phyloP scores from a whole-genome alignment of 1,284 basidiomycete genomes.

The Ustilago cynodontis region DNA sequence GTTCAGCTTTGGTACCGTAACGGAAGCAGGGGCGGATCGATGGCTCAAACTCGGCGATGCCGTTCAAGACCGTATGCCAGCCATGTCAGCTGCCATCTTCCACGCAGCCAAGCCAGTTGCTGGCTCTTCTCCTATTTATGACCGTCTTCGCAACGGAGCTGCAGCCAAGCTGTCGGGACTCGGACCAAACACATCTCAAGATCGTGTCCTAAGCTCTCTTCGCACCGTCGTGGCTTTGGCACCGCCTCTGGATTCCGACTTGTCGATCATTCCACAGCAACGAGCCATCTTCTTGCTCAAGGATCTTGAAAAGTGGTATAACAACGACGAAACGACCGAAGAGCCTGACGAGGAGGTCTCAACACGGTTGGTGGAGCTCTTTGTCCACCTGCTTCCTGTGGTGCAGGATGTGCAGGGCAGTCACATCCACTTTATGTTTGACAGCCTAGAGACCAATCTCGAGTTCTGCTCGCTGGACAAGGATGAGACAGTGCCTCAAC shows the following conservation, averaged over 20 bases:
- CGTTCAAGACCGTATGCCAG: constrained; percentile 32
- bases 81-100: constrained; percentile 46
- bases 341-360: constrained; percentile 81
- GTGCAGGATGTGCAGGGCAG: constrained; percentile 86
- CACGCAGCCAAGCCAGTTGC: constrained; percentile 46
- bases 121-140: constrained; percentile 74
- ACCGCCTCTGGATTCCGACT: constrained; percentile 81
- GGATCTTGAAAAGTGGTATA: constrained; percentile 84
- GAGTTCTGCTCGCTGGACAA: constrained; percentile 80
- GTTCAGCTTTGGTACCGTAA: constrained; percentile 59
- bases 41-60: constrained; percentile 61
- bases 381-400: constrained; percentile 84
- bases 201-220: constrained; percentile 79
- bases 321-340: constrained; percentile 74
- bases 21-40: constrained; percentile 47
- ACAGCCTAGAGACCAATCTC: constrained; percentile 86
- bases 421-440: constrained; percentile 94
- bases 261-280: constrained; percentile 84
- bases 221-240: constrained; percentile 81
- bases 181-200: constrained; percentile 76
- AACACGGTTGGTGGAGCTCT: constrained; percentile 80
- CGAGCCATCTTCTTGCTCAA: constrained; percentile 91
- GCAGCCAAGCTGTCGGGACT: constrained; percentile 83
- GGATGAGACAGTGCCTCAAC: constrained; percentile 75
- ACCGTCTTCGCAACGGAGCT: constrained; percentile 88